Evolutionary conservation across 2,329 filamentous ascomycete species (phyloP), one percentile per base, ranked within the genome.

Genomic region (Lachnellula hyalina): DNA sequence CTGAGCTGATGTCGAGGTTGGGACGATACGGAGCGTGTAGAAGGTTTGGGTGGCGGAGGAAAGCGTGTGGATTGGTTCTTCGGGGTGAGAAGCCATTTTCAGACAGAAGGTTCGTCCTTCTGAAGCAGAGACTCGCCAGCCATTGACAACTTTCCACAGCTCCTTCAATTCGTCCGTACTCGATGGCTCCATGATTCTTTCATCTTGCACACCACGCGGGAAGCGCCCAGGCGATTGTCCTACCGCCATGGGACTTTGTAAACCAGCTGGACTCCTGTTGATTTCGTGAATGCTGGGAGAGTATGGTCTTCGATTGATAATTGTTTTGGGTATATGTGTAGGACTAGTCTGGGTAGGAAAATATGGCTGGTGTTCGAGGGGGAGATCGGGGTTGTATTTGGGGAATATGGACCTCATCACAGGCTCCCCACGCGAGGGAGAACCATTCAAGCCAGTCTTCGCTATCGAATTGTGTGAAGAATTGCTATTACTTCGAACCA

Each of bases 341-440:
- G 86, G 84, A 56, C 80, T 83, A 52, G 78, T 72, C 66, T 86
- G 82, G 0, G 82, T 85, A 2, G 87, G 86, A 48, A 80, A 86
- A 71, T 92, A 91, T 47, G 81, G 72, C 65, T 92, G 88, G 54
- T 83, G 81, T 53, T 83, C 77, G 3, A 90, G 77, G 5, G 86
- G 76, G 23, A 89, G 67, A 1, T 78, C 79, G 3, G 83, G 85
- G 64, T 92, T 84, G 67, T 90, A 91, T 32, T 80, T 78, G 7
- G 88, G 88, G 63, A 92, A 92, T 63, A 92, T 90, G 23, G 87
- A 91, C 34, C 81, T 79, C 63, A 88, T 77, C 0, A 78, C 73
- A 5, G 72, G 70, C 57, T 72, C 72, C 56, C 55, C 60, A 44
- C 61, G 61, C 35, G 53, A 57, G 19, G 60, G 57, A 17, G 45